A percentile compares a stretch with the other conserved stretches of the same genome.
Evolutionary conservation across 2,329 filamentous ascomycete genomes (phyloP).

Genomic region (Clathrospora elynae): DNA sequence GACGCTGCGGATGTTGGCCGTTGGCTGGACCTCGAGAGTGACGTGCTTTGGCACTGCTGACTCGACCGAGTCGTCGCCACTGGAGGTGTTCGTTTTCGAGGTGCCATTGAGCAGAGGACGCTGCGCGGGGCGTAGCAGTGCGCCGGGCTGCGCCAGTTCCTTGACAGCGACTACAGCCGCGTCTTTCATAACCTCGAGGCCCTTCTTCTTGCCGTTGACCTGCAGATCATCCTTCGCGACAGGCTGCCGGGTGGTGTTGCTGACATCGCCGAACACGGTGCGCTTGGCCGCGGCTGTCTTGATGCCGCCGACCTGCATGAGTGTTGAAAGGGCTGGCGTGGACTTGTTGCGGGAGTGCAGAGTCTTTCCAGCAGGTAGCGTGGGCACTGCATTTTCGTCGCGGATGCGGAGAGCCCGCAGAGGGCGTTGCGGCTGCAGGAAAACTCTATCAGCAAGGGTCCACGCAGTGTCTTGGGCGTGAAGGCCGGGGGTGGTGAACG

Average conservation of each 20-base stretch:
- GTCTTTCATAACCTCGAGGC: constrained; percentile 44
- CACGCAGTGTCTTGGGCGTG: constrained; percentile 6
- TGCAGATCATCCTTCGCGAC: constrained; percentile 62
- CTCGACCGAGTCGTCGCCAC: constrained; percentile 21
- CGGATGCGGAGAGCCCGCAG: constrained; percentile 63
- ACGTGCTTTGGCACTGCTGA: constrained; percentile 31
- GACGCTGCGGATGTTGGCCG: constrained; percentile 54
- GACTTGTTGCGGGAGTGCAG: constrained; percentile 86
- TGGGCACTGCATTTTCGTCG: constrained; percentile 69
- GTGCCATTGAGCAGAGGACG: constrained; percentile 53
- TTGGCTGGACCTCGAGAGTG: constrained; percentile 33
- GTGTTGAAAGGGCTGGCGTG: constrained; percentile 64
- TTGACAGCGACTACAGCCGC: constrained; percentile 36
- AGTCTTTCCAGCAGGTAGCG: constrained; percentile 51
- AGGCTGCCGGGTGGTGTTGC: constrained; percentile 63
- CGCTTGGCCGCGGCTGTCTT: constrained; percentile 73
- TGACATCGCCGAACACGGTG: constrained; percentile 80
- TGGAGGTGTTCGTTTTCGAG: constrained; percentile 28
- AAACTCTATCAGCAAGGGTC: constrained; percentile 25
- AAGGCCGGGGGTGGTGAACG: constrained; percentile 1
- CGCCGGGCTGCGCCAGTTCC: constrained; percentile 52
- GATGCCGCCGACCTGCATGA: constrained; percentile 60
- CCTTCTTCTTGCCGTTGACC: constrained; percentile 51
- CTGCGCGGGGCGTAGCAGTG: constrained; percentile 65
- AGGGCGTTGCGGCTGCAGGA: constrained; percentile 70